These are phyloP conservation scores for Gynostemma pentaphyllum DNA, from an alignment of 306 rosid genomes.

Conservation along the genomic window DNA sequence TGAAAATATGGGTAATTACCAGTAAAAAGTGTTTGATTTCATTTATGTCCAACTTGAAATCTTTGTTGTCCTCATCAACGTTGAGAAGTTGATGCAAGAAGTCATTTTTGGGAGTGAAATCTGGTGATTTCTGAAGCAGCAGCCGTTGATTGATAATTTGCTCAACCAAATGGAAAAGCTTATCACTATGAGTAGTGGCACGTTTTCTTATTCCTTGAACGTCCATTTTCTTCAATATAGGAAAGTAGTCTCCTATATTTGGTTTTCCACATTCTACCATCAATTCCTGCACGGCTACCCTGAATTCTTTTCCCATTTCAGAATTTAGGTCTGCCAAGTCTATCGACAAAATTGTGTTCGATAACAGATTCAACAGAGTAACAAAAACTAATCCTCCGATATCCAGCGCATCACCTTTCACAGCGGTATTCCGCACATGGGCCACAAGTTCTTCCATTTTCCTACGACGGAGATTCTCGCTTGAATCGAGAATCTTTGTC, in stretches of 20 bases:
- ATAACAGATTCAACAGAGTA: constrained; percentile 29
- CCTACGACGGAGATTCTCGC: constrained; percentile 5
- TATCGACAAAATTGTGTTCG: constrained; percentile 25
- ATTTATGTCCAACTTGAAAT: neutral
- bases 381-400: constrained; percentile 31
- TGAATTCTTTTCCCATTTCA: neutral
- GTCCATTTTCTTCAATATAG: constrained; percentile 40
- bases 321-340: constrained; percentile 13
- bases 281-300: constrained; percentile 12
- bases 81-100: neutral
- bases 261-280: constrained; percentile 37
- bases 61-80: neutral
- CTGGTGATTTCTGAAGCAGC: neutral
- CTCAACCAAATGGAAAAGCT: constrained; percentile 31
- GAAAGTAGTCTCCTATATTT: constrained; percentile 36
- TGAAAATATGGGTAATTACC: neutral
- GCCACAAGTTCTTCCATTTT: neutral
- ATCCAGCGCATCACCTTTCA: constrained; percentile 18
- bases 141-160: constrained; percentile 30
- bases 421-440: neutral
- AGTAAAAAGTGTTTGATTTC: neutral
- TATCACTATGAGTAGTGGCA: constrained; percentile 38
- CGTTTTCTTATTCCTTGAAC: constrained; percentile 36
- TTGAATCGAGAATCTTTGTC: constrained; percentile 23
- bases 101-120: neutral